Evolutionary conservation across 129 eudicot species (phyloP), one percentile per base, ranked within the genome.

Genomic region (Solidago caesia): DNA sequence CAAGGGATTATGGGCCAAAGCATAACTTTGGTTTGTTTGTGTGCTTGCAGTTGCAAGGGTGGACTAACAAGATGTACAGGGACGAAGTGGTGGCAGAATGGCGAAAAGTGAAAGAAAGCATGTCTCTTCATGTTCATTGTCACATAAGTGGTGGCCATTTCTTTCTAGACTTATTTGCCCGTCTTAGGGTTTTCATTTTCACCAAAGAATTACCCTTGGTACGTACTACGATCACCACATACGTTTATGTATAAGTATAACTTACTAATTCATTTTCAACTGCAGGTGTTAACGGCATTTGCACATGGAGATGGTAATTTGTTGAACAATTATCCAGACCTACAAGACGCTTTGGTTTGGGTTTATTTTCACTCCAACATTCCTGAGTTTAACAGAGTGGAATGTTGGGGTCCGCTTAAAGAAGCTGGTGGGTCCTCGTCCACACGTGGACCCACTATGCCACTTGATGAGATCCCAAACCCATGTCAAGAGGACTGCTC

Each of bases 21-120:
- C 13, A 13, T 65, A 64, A 52, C 43, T 12, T 1, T 43, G 45
- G 10, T 65, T 51, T 43, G 46, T 52, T 77, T 70, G 74, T 14
- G 8, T 33, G 49, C 52, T 21, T 75, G 69, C 80, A 86, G 91
- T 76, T 88, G 71, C 90, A 89, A 81, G 98, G 98, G 8, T 92
- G 98, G 98, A 85, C 83, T 77, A 87, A 87, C 79, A 89, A 81
- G 67, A 72, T 92, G 56, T 88, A 89, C 26, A 89, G 98, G 61
- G 98, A 92, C 83, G 98, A 92, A 83, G 98, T 92, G 67, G 96
- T 92, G 8, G 98, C 96, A 71, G 96, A 92, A 62, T 92, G 96
- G 98, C 87, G 89, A 85, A 89, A 92, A 79, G 85, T 92, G 66
- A 83, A 92, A 74, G 95, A 86, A 14, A 83, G 69, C 9, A 92